phyloP scores from a whole-genome alignment of 202 grass and related monocot species.

The Carex sylvatica region DNA sequence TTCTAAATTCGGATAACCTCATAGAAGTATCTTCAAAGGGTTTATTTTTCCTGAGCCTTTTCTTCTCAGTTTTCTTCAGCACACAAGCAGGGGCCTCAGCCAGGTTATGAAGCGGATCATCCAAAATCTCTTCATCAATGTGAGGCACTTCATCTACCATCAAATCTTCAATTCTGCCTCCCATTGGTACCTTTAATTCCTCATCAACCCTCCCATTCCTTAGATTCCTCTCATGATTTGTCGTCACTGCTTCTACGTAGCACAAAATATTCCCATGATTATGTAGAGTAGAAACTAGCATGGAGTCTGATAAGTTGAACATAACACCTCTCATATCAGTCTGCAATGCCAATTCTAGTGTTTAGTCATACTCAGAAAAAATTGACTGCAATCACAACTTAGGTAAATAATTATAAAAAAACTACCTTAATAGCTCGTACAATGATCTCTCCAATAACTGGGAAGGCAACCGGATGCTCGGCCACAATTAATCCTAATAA shows the following conservation, averaged over 20 bases:
- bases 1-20: not conserved
- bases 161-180: constrained; percentile 27
- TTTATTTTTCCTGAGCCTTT: not conserved
- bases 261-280: constrained; percentile 45
- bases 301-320: constrained; percentile 65
- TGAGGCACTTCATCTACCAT: constrained; percentile 12
- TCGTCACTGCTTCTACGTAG: constrained; percentile 40
- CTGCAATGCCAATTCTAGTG: not conserved
- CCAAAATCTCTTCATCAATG: not conserved
- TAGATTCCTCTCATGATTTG: constrained; percentile 10
- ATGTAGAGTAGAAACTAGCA: constrained; percentile 47
- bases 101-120: not conserved
- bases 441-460: constrained; percentile 40
- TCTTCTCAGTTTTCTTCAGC: not conserved
- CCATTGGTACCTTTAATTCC: constrained; percentile 16
- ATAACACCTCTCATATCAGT: constrained; percentile 29
- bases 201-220: constrained; percentile 9
- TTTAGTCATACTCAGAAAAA: not conserved
- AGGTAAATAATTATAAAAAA: not conserved
- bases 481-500: constrained; percentile 38
- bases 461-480: constrained; percentile 50
- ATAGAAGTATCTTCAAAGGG: not conserved
- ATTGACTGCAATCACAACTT: not conserved
- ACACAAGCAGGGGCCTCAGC: not conserved
- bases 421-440: constrained; percentile 52